Conservation (phyloP, 306 rosid species). For the Sphenostylis stenocarpa region DNA sequence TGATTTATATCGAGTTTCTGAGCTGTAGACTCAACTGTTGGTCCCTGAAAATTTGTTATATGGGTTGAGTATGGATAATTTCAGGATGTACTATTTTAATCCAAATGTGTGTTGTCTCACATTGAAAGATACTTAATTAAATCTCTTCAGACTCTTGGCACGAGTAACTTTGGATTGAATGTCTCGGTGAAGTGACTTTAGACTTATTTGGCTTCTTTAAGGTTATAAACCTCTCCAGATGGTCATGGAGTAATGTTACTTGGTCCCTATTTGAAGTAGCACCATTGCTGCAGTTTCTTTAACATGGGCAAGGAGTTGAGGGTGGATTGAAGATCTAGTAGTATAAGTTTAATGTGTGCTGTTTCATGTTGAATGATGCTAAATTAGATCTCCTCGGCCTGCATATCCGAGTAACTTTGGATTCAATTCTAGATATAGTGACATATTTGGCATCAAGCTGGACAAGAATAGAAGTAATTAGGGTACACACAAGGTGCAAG, state of each 20-base stretch:
- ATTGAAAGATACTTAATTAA: background rate
- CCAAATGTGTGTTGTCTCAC: background rate
- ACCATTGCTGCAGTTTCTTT: background rate
- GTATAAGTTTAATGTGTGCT: background rate
- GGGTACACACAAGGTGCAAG: background rate
- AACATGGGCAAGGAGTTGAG: background rate
- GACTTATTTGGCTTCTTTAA: background rate
- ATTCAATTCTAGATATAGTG: background rate
- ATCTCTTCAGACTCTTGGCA: background rate
- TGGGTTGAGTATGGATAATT: background rate
- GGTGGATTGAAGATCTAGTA: background rate
- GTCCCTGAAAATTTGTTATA: background rate
- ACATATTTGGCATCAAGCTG: background rate
- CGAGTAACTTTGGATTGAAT: slow-evolving; percentile 13
- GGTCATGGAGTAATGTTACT: background rate
- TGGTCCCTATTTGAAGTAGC: background rate
- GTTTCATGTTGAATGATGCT: background rate
- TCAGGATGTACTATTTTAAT: background rate
- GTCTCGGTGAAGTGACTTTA: background rate
- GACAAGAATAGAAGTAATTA: background rate
- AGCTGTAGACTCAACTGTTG: background rate
- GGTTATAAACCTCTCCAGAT: background rate
- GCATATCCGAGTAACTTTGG: background rate
- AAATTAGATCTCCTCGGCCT: background rate
- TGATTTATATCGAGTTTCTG: slow-evolving; percentile 10